Conservation (phyloP, 192 early-diverging fungal species). For the Geranomyces variabilis region DNA sequence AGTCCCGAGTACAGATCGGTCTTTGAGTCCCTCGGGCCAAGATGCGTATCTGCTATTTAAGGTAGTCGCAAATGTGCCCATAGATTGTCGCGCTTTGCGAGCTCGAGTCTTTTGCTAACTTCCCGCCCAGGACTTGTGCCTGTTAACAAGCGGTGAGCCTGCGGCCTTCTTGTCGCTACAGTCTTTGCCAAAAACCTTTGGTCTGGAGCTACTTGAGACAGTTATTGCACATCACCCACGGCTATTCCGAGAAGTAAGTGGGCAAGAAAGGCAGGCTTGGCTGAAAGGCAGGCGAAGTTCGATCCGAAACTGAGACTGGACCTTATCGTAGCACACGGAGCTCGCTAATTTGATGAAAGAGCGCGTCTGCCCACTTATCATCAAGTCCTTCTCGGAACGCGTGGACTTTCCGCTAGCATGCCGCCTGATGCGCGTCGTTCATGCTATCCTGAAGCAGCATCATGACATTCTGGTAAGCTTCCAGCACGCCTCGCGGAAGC, state of each 20-base stretch:
- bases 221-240: conserved; percentile 78
- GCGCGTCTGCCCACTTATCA: conserved; percentile 84
- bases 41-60: conserved; percentile 91
- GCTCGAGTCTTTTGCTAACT: not conserved
- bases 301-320: no score
- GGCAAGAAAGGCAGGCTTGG: not conserved
- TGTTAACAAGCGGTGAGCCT: conserved; percentile 70
- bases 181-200: conserved; percentile 69
- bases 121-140: conserved; percentile 74
- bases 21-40: conserved; percentile 30
- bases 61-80: conserved; percentile 27
- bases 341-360: conserved; percentile 75
- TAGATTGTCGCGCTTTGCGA: not conserved
- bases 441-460: conserved; percentile 78
- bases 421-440: conserved; percentile 79
- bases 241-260: conserved; percentile 71
- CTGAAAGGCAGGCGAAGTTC: conserved; percentile 3
- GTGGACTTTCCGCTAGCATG: conserved; percentile 80
- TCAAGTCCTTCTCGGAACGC: conserved; percentile 92
- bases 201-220: conserved; percentile 91
- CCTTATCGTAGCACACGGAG: conserved; percentile 68
- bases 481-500: not conserved
- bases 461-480: conserved; percentile 64
- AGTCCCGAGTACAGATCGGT: not conserved
- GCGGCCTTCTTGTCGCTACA: conserved; percentile 62